phyloP scores from a whole-genome alignment of 805 yeast species.

The Debaryomyces tyrocola region DNA sequence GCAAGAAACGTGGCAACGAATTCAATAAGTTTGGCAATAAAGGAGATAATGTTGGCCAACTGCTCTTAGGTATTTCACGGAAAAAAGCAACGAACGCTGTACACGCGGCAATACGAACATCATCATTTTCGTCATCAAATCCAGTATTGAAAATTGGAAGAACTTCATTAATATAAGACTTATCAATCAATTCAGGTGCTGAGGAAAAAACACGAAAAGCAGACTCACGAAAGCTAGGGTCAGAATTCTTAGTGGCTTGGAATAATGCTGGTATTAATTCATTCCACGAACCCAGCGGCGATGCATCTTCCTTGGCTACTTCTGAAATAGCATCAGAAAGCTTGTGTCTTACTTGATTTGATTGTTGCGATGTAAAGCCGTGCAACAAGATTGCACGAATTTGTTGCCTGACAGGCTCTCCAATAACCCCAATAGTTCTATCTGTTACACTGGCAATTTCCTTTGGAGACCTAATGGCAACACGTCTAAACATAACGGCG shows the following conservation, averaged over 20 bases:
- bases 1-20: conserved; percentile 81
- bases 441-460: conserved; percentile 64
- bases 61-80: conserved; percentile 71
- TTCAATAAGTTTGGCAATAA: conserved; percentile 81
- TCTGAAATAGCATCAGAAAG: conserved; percentile 93
- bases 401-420: conserved; percentile 56
- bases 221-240: conserved; percentile 78
- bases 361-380: conserved; percentile 70
- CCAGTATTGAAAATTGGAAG: conserved; percentile 77
- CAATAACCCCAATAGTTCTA: conserved; percentile 72
- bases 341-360: conserved; percentile 84
- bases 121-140: conserved; percentile 75
- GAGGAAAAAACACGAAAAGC: conserved; percentile 87
- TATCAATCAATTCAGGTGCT: conserved; percentile 74
- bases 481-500: conserved; percentile 86
- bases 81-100: conserved; percentile 91
- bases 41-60: conserved; percentile 76
- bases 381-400: conserved; percentile 65
- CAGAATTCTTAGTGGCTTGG: conserved; percentile 55
- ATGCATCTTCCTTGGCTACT: conserved; percentile 69
- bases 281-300: conserved; percentile 64
- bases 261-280: conserved; percentile 75
- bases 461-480: conserved; percentile 78
- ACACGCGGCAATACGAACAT: conserved; percentile 87
- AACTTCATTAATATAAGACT: conserved; percentile 52